Percentiles rank a stretch among this genome's conserved stretches.
phyloP scores from a whole-genome alignment of 2,329 filamentous ascomycete genomes.

The Cladosporium sp. region DNA sequence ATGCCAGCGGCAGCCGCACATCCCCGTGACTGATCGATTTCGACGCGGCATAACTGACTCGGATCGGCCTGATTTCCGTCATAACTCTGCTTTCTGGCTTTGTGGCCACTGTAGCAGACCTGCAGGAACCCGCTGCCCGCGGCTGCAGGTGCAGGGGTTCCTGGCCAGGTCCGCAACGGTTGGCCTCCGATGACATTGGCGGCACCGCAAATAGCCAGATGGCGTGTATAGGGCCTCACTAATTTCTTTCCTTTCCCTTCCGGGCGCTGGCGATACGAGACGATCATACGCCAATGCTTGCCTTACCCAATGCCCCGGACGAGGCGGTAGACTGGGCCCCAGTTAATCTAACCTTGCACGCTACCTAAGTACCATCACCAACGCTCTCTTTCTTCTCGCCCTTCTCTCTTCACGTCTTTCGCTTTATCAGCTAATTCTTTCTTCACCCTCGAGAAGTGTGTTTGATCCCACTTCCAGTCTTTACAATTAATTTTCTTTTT shows the following conservation, averaged over 20 bases:
- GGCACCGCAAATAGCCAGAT: constrained; percentile 12
- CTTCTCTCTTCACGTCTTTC: constrained; percentile 21
- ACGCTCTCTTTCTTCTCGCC: constrained; percentile 14
- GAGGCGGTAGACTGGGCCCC: constrained; percentile 14
- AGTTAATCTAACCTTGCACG: constrained; percentile 1
- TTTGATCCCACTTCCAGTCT: constrained; percentile 16
- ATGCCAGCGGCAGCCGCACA: background rate
- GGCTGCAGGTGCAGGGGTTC: background rate
- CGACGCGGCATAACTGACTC: background rate
- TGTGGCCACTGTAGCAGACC: background rate
- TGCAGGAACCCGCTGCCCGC: constrained; percentile 20
- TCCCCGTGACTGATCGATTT: constrained; percentile 2
- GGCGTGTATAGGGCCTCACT: constrained; percentile 16
- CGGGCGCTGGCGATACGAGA: constrained; percentile 20
- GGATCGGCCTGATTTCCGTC: background rate
- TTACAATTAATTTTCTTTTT: constrained; percentile 16
- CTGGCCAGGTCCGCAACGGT: constrained; percentile 3
- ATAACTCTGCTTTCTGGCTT: background rate
- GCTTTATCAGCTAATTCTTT: constrained; percentile 20
- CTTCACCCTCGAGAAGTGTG: constrained; percentile 10
- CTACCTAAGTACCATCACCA: constrained; percentile 10
- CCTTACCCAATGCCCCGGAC: constrained; percentile 17
- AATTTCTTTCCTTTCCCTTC: constrained; percentile 5
- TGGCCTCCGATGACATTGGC: constrained; percentile 13
- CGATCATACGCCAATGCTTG: constrained; percentile 15